Conservation (phyloP, 2,329 filamentous ascomycete species). For the Alternaria conjuncta region DNA sequence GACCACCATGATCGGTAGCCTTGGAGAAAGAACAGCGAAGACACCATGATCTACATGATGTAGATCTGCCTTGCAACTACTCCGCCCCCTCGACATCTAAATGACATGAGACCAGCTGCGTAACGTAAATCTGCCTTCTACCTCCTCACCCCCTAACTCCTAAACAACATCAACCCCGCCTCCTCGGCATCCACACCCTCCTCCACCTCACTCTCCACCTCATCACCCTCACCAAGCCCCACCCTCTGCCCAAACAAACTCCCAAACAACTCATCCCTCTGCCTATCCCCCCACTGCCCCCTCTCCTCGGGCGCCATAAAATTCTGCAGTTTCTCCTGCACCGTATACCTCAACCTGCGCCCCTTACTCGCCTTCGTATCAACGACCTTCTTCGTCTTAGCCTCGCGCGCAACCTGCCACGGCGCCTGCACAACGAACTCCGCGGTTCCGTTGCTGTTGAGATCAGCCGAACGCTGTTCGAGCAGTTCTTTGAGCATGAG, state of each 20-base stretch:
- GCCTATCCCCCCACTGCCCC: slow-evolving; percentile 77
- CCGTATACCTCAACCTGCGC: slow-evolving; percentile 89
- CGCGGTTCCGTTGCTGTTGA: slow-evolving; percentile 52
- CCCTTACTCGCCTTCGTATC: slow-evolving; percentile 97
- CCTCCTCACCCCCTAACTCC: slow-evolving; percentile 26
- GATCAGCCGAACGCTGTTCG: slow-evolving; percentile 79
- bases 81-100: too few relatives aligned
- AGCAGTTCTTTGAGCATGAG: slow-evolving; percentile 90
- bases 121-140: background rate
- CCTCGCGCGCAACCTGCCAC: slow-evolving; percentile 74
- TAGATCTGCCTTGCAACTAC: too few relatives aligned
- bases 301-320: slow-evolving; percentile 95
- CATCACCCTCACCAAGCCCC: slow-evolving; percentile 51
- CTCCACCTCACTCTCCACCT: slow-evolving; percentile 44
- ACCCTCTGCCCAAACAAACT: slow-evolving; percentile 57
- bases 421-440: slow-evolving; percentile 54
- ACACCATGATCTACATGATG: too few relatives aligned
- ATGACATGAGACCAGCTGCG: too few relatives aligned
- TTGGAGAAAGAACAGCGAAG: background rate
- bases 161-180: slow-evolving; percentile 49
- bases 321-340: slow-evolving; percentile 96
- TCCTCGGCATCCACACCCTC: slow-evolving; percentile 46
- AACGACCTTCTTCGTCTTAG: slow-evolving; percentile 83
- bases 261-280: slow-evolving; percentile 69
- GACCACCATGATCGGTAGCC: background rate